A percentile compares a stretch with the other conserved stretches of the same genome.
These are phyloP conservation scores for Aspergillus quadrilineatus DNA, from an alignment of 2,329 filamentous ascomycete genomes.

Conservation along the genomic window DNA sequence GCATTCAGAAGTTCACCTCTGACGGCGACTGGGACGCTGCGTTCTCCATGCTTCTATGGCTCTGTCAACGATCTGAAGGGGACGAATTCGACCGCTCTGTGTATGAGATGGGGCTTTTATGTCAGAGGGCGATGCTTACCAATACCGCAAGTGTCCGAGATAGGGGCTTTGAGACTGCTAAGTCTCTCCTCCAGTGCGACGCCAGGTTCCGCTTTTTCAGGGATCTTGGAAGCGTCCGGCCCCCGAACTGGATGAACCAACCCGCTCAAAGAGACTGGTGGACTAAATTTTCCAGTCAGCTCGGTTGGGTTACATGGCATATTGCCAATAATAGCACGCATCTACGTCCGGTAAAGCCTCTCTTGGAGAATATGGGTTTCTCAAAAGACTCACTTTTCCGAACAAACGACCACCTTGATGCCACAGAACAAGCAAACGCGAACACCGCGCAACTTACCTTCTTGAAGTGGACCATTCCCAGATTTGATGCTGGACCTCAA, in stretches of 20 bases:
- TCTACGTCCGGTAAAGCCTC: slow-evolving; percentile 4
- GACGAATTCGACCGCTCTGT: slow-evolving; percentile 26
- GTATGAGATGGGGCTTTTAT: slow-evolving; percentile 28
- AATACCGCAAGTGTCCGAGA: slow-evolving; percentile 6
- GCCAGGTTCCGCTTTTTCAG: slow-evolving; percentile 13
- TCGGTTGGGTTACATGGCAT: slow-evolving; percentile 29
- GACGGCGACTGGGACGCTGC: slow-evolving; percentile 23
- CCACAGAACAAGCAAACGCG: not conserved
- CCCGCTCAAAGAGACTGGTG: slow-evolving; percentile 14
- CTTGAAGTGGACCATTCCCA: not conserved
- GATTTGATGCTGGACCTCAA: not conserved
- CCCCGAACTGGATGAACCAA: slow-evolving; percentile 14
- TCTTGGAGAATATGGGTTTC: slow-evolving; percentile 1
- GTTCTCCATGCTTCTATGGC: slow-evolving; percentile 25
- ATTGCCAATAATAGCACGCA: slow-evolving; percentile 14
- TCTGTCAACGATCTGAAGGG: slow-evolving; percentile 26
- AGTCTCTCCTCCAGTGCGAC: slow-evolving; percentile 15
- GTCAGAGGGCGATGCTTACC: slow-evolving; percentile 25
- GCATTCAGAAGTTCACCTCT: slow-evolving; percentile 5
- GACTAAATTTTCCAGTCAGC: slow-evolving; percentile 20
- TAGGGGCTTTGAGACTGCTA: slow-evolving; percentile 11
- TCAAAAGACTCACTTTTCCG: not conserved
- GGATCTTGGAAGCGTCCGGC: not conserved
- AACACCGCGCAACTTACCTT: not conserved
- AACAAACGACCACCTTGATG: not conserved